Evolutionary conservation across 2,329 filamentous ascomycete species (phyloP).

Genomic region (Corinectria fuckeliana): DNA sequence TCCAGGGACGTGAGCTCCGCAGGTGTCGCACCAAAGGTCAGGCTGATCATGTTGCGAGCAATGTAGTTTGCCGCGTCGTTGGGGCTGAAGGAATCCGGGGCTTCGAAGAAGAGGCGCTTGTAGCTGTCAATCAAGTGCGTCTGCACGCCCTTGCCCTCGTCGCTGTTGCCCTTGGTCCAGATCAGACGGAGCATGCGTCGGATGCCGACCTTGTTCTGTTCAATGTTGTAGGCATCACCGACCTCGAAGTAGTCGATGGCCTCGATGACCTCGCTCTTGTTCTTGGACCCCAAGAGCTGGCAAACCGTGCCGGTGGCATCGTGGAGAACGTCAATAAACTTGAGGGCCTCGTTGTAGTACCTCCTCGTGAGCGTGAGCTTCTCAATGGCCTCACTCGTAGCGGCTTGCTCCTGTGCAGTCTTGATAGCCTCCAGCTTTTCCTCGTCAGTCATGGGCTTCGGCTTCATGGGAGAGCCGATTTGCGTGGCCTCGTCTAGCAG

Average conservation of each 20-base stretch:
- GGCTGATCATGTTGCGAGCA: conserved; percentile 97
- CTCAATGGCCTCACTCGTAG: conserved; percentile 85
- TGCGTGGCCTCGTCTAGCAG: conserved; percentile 90
- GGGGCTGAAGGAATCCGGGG: conserved; percentile 82
- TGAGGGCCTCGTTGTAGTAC: conserved; percentile 92
- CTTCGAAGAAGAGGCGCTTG: conserved; percentile 93
- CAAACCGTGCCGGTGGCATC: conserved; percentile 80
- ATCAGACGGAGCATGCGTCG: conserved; percentile 95
- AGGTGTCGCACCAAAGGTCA: conserved; percentile 94
- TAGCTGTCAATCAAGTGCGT: conserved; percentile 97
- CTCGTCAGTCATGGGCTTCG: conserved; percentile 75
- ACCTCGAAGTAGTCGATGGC: conserved; percentile 99
- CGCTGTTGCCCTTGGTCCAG: conserved; percentile 99
- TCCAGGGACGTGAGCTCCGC: conserved; percentile 95
- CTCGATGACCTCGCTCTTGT: conserved; percentile 98
- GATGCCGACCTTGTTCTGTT: conserved; percentile 91
- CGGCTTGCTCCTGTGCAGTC: conserved; percentile 85
- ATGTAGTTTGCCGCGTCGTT: conserved; percentile 96
- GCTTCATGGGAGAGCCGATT: conserved; percentile 72
- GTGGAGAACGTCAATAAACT: conserved; percentile 91
- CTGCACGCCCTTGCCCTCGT: conserved; percentile 98
- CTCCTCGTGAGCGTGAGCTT: conserved; percentile 87
- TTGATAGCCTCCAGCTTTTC: conserved; percentile 75
- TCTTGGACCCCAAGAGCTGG: conserved; percentile 89
- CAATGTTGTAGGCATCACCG: conserved; percentile 93